These are phyloP conservation scores for Epichloe coenophiala DNA, from an alignment of 2,329 filamentous ascomycete species.

Conservation along the genomic window DNA sequence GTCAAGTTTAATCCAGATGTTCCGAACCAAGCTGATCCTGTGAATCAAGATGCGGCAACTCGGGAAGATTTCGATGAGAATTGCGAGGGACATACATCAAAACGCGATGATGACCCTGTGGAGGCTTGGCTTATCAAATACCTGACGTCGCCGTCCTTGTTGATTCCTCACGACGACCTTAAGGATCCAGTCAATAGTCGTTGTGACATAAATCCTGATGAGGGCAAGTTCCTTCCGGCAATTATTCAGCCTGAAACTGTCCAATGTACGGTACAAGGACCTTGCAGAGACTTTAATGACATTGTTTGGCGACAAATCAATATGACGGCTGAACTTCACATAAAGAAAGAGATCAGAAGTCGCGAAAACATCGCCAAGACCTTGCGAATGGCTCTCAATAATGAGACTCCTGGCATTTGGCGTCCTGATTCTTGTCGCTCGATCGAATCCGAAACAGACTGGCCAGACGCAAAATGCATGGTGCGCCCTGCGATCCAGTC, in stretches of 20 bases:
- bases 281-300: slow-evolving; percentile 6
- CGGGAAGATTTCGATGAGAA: not conserved
- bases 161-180: not conserved
- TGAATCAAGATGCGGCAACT: not conserved
- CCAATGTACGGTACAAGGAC: not conserved
- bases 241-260: slow-evolving; percentile 20
- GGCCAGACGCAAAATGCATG: slow-evolving; percentile 20
- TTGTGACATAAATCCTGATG: slow-evolving; percentile 24
- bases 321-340: slow-evolving; percentile 15
- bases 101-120: not conserved
- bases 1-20: not conserved
- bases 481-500: slow-evolving; percentile 26
- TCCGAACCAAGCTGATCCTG: not conserved
- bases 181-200: not conserved
- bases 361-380: slow-evolving; percentile 9
- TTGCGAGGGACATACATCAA: not conserved
- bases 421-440: not conserved
- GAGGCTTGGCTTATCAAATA: slow-evolving; percentile 1
- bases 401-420: not conserved
- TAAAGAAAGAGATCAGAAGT: slow-evolving; percentile 12
- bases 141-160: not conserved
- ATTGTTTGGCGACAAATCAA: slow-evolving; percentile 16
- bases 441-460: slow-evolving; percentile 6
- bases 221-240: slow-evolving; percentile 20
- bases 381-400: not conserved